Base-by-base conservation (phyloP, 371 early-diverging fungal genomes). In the Coemansia sp. region DNA sequence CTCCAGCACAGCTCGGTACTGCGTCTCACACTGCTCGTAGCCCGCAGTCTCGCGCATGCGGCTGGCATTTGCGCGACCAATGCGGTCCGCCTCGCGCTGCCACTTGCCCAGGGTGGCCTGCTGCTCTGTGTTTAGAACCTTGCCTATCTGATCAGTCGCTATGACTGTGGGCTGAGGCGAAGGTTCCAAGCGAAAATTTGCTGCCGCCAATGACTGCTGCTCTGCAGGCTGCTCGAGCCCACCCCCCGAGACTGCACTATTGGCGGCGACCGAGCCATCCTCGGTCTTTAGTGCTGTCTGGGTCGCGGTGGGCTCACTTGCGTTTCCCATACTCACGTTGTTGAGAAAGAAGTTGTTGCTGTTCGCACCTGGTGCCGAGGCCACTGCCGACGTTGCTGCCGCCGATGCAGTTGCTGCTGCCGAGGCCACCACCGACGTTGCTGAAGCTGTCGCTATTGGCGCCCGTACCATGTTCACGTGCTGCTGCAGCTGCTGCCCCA, bases 181-280 rank as follows among this genome's bases (percentile, higher is more conserved):
- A 68, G 72, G 68, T 59, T 59, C 68, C 59, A 65, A 48, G 37
- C 57, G 64, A 76, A 76, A 76, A 76, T 76, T 76, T 76, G 59
- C 29, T 59, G 66, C 55, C 42, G 58, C 29, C 29, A 29, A 26
- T 34, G 50, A 16, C 34, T 47, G 27, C 48, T 61, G n/a, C 18
- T 16, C 61, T 61, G 40, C 54, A 16, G 22, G 48, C 48, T 64
- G 54, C 50, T 55, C 59, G 48, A 64, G 69, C 69, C 69, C 69
- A 68, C 64, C 69, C 37, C 69, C 69, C 69, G 63, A 47, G 26
- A 24, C 40, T 39, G 69, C 69, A 64, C 64, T 60, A 26, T 51
- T 59, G 68, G 59, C 64, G 48, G 45, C 37, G 24, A 60, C 34
- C 21, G 61, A 16, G 50, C 34, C 14, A 22, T 24, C 22, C 5